These are phyloP conservation scores for Leccinum subatratum DNA, from an alignment of 1,284 basidiomycete genomes.

Conservation along the genomic window DNA sequence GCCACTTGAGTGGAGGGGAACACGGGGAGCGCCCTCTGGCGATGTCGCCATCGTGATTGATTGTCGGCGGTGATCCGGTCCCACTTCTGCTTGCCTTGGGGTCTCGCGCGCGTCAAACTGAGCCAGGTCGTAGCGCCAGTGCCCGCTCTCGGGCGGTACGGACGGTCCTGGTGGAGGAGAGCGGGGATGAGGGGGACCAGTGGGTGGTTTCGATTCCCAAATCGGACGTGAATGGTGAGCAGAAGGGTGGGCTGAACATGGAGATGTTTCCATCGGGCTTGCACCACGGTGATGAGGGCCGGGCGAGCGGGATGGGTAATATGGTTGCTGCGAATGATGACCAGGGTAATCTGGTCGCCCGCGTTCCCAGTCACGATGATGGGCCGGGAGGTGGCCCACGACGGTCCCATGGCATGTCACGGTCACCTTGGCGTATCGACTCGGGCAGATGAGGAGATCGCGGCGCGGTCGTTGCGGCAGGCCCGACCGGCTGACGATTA, in stretches of 20 bases:
- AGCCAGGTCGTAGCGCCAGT: slow-evolving; percentile 35
- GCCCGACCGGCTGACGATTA: slow-evolving; percentile 48
- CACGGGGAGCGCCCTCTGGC: slow-evolving; percentile 32
- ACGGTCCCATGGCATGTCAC: slow-evolving; percentile 55
- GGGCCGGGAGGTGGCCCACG: slow-evolving; percentile 36
- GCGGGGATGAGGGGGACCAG: slow-evolving; percentile 25
- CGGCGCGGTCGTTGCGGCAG: slow-evolving; percentile 48
- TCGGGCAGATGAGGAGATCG: slow-evolving; percentile 55
- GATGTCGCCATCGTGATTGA: slow-evolving; percentile 28
- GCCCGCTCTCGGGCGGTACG: slow-evolving; percentile 21
- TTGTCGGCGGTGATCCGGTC: slow-evolving; percentile 25
- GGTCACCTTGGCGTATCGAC: slow-evolving; percentile 33
- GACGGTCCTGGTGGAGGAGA: slow-evolving; percentile 24
- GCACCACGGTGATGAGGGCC: slow-evolving; percentile 30
- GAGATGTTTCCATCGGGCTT: slow-evolving; percentile 50
- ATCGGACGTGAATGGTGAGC: slow-evolving; percentile 21
- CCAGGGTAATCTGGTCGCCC: slow-evolving; percentile 46
- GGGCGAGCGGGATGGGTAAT: slow-evolving; percentile 30
- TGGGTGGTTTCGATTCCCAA: slow-evolving; percentile 34
- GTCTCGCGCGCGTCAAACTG: slow-evolving; percentile 30
- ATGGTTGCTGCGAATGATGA: slow-evolving; percentile 33
- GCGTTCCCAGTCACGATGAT: slow-evolving; percentile 51
- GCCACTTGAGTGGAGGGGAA: slow-evolving; percentile 26
- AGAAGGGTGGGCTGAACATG: slow-evolving; percentile 43
- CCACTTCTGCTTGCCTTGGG: slow-evolving; percentile 26